Evolutionary conservation across 2,329 filamentous ascomycete species (phyloP).

Genomic region (Aspergillus melleus): DNA sequence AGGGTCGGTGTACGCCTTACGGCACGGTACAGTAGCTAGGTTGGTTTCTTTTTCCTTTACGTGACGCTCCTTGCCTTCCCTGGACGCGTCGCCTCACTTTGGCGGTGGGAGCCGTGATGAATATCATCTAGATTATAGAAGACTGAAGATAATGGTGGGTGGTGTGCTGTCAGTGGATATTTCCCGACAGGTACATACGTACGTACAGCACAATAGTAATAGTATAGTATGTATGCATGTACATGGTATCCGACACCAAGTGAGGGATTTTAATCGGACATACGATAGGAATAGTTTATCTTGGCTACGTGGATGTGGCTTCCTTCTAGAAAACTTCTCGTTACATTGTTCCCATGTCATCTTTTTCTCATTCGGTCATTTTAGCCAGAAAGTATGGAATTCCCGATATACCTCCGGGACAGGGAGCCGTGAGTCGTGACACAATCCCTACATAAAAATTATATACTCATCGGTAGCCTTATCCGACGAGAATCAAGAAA

Average conservation of each 20-base stretch:
- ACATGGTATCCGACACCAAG: not conserved
- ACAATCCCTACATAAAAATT: no score
- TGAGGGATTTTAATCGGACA: not conserved
- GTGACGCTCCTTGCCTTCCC: not conserved
- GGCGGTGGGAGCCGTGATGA: not conserved
- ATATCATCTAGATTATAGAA: not conserved
- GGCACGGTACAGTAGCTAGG: not conserved
- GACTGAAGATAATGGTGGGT: not conserved
- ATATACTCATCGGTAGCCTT: not conserved
- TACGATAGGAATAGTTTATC: not conserved
- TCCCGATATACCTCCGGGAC: no score
- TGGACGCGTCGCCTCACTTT: not conserved
- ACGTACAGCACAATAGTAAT: not conserved
- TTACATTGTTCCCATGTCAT: not conserved
- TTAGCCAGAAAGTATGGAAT: not conserved
- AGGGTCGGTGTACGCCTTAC: not conserved
- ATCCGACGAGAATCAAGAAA: not conserved
- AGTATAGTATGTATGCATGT: not conserved
- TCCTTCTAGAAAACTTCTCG: not conserved
- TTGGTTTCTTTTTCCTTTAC: not conserved
- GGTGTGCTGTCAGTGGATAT: not conserved
- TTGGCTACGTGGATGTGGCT: not conserved
- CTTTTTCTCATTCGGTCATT: not conserved
- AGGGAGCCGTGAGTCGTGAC: no score
- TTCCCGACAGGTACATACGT: not conserved